Evolutionary conservation across 2,329 filamentous ascomycete species (phyloP).

Genomic region (Stachybotrys echinatus): DNA sequence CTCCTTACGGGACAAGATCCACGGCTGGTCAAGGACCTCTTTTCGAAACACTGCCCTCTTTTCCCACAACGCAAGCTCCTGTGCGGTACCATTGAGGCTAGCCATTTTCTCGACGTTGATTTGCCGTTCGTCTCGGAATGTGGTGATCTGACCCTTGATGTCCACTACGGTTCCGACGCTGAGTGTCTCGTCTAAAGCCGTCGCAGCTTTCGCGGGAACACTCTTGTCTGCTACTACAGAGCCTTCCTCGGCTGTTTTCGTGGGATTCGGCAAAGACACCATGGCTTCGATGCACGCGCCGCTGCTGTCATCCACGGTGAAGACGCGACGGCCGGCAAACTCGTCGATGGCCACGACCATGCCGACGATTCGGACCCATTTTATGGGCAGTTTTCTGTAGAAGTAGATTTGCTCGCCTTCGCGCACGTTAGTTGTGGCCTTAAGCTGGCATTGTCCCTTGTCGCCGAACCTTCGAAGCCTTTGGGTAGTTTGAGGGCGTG

Average conservation of each 20-base stretch:
- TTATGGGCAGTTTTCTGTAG: constrained; percentile 68
- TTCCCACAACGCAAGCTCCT: constrained; percentile 56
- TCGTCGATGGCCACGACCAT: constrained; percentile 61
- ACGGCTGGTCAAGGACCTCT: constrained; percentile 46
- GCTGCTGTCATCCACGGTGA: constrained; percentile 62
- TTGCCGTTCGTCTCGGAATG: constrained; percentile 44
- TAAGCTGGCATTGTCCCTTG: constrained; percentile 5
- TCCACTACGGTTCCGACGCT: constrained; percentile 52
- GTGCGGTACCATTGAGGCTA: constrained; percentile 44
- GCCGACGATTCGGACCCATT: constrained; percentile 68
- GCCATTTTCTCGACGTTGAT: constrained; percentile 46
- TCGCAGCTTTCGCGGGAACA: constrained; percentile 1
- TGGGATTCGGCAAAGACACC: constrained; percentile 5
- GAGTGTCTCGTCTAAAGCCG: constrained; percentile 15
- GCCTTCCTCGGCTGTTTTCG: constrained; percentile 3
- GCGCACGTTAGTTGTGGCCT: constrained; percentile 5
- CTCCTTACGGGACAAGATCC: constrained; percentile 46
- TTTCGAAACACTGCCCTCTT: constrained; percentile 44
- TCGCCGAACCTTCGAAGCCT: constrained; percentile 45
- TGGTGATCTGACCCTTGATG: constrained; percentile 46
- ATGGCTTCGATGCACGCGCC: constrained; percentile 49
- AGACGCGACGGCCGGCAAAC: constrained; percentile 38
- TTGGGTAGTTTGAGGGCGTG: constrained; percentile 38
- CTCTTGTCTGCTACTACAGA: background rate
- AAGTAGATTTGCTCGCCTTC: constrained; percentile 56